Conservation (phyloP, 2,329 filamentous ascomycete genomes). For the Chaetomium olivaceum region DNA sequence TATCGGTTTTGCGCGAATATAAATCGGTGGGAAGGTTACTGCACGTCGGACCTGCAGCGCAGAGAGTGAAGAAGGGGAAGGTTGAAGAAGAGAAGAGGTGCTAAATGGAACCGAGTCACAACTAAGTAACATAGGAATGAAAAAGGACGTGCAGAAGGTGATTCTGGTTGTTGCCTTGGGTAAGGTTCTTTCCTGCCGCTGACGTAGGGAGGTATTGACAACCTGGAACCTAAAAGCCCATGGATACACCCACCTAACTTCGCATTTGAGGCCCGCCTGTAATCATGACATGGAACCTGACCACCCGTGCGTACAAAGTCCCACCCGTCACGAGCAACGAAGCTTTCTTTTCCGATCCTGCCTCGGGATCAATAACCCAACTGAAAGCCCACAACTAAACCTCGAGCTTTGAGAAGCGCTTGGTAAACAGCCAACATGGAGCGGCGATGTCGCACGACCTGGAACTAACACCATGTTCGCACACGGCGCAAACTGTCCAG, state of each 20-base stretch:
- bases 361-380: neutral
- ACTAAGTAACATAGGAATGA: neutral
- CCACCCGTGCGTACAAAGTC: neutral
- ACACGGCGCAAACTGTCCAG: neutral
- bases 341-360: neutral
- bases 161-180: neutral
- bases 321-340: neutral
- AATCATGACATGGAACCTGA: neutral
- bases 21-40: constrained; percentile 21
- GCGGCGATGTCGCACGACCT: neutral
- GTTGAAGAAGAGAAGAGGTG: neutral
- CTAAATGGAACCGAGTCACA: neutral
- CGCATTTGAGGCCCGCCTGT: neutral
- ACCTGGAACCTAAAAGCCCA: too few relatives aligned
- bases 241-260: neutral
- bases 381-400: neutral
- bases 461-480: constrained; percentile 1
- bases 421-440: neutral
- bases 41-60: neutral
- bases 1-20: constrained; percentile 33
- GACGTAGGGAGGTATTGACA: neutral
- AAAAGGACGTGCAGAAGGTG: neutral
- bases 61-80: neutral
- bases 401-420: neutral
- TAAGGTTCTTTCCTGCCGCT: neutral